These are phyloP conservation scores for Cucurbita ficifolia DNA, from an alignment of 306 rosid species.

Conservation along the genomic window DNA sequence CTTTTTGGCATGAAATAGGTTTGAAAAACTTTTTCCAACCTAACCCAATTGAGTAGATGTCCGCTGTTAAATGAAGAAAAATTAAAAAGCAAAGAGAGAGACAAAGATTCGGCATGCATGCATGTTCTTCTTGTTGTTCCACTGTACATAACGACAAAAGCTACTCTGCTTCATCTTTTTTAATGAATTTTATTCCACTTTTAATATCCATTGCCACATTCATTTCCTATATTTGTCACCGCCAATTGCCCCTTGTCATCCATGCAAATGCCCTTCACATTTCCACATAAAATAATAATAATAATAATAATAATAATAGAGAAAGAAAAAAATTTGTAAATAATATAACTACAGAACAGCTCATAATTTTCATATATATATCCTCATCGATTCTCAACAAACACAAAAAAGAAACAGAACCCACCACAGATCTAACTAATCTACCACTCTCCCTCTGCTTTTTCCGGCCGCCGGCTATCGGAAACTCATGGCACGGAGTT, in stretches of 20 bases:
- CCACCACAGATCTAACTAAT: background rate
- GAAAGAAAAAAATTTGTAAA: background rate
- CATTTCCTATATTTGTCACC: background rate
- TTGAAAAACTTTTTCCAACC: too few relatives aligned
- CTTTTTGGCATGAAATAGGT: too few relatives aligned
- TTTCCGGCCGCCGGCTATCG: background rate
- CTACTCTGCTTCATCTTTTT: background rate
- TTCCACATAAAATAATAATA: background rate
- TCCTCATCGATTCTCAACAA: background rate
- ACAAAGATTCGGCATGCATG: background rate
- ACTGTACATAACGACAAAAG: background rate
- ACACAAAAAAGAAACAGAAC: background rate
- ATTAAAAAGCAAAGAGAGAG: background rate
- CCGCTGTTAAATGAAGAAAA: too few relatives aligned
- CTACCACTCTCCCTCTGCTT: background rate
- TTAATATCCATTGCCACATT: background rate
- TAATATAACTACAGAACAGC: background rate
- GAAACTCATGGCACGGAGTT: background rate
- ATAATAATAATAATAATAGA: background rate
- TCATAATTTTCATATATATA: background rate
- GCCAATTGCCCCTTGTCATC: background rate
- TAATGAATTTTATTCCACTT: background rate
- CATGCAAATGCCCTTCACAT: background rate
- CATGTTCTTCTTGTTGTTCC: conserved; percentile 4
- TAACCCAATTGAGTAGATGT: too few relatives aligned